Evolutionary conservation across 2,329 filamentous ascomycete genomes (phyloP).

Genomic region (Fusarium hostae): DNA sequence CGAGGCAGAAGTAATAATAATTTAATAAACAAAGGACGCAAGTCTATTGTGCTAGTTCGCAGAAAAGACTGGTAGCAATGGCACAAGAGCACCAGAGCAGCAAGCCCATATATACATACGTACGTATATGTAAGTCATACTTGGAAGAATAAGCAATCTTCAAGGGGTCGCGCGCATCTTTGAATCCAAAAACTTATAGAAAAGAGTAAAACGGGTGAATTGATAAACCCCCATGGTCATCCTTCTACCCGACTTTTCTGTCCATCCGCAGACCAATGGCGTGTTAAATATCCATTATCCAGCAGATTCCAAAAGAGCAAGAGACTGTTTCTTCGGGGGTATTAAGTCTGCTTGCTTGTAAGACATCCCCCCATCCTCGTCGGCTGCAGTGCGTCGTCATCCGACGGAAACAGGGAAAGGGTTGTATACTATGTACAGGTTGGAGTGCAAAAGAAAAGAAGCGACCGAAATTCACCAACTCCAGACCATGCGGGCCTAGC

Average conservation of each 20-base stretch:
- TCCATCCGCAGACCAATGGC: constrained; percentile 6
- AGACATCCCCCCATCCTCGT: constrained; percentile 10
- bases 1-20: neutral
- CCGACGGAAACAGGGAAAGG: constrained; percentile 8
- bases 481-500: constrained; percentile 38
- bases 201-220: constrained; percentile 15
- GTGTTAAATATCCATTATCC: constrained; percentile 17
- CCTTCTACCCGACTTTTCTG: constrained; percentile 28
- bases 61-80: constrained; percentile 20
- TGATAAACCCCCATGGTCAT: constrained; percentile 25
- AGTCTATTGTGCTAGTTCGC: constrained; percentile 30
- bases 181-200: constrained; percentile 18
- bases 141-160: constrained; percentile 21
- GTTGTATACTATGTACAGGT: constrained; percentile 32
- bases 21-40: constrained; percentile 14
- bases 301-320: constrained; percentile 26
- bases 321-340: constrained; percentile 19
- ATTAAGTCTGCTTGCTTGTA: constrained; percentile 38
- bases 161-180: constrained; percentile 11
- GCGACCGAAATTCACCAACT: constrained; percentile 37
- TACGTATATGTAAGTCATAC: constrained; percentile 8
- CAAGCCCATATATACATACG: constrained; percentile 16
- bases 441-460: constrained; percentile 24
- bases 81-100: constrained; percentile 4
- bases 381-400: constrained; percentile 8